Percentiles rank a stretch among this genome's conserved stretches.
Conservation (phyloP, 2,329 filamentous ascomycete species). For the Cryphonectria naterciae region DNA sequence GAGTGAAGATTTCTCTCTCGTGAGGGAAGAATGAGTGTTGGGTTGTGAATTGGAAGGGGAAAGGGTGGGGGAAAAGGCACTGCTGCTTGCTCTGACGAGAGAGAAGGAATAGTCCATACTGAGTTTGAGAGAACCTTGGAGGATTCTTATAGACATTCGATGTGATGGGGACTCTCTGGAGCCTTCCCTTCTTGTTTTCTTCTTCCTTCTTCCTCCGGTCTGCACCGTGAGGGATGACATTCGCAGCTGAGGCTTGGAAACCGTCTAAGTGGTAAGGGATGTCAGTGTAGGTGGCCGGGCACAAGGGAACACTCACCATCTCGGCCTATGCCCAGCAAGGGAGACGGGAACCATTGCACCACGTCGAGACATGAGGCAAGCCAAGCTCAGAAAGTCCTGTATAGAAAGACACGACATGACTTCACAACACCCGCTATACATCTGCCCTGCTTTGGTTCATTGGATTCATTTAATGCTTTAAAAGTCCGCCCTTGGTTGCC, state of each 20-base stretch:
- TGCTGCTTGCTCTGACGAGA: constrained; percentile 11
- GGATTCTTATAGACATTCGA: constrained; percentile 22
- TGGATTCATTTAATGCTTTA: constrained; percentile 17
- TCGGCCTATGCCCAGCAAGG: constrained; percentile 19
- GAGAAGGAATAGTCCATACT: constrained; percentile 9
- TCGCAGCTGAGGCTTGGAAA: constrained; percentile 15
- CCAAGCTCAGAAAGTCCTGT: neutral
- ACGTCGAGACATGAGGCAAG: neutral
- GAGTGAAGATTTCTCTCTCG: constrained; percentile 3
- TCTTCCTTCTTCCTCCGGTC: neutral
- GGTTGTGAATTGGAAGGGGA: neutral
- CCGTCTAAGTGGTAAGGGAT: constrained; percentile 20
- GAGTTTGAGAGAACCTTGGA: constrained; percentile 19
- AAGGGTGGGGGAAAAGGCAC: neutral
- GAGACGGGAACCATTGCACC: constrained; percentile 10
- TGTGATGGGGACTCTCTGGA: neutral
- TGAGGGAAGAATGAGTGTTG: neutral
- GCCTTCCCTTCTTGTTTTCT: neutral
- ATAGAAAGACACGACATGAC: neutral
- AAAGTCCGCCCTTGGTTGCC: constrained; percentile 24
- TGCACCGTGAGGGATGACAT: constrained; percentile 23
- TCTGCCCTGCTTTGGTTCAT: neutral
- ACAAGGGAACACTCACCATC: constrained; percentile 13
- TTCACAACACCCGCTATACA: neutral
- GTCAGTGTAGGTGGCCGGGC: constrained; percentile 8